Evolutionary conservation across 768 basidiomycete genomes (phyloP).

Genomic region (Leccinellum rugosiceps): DNA sequence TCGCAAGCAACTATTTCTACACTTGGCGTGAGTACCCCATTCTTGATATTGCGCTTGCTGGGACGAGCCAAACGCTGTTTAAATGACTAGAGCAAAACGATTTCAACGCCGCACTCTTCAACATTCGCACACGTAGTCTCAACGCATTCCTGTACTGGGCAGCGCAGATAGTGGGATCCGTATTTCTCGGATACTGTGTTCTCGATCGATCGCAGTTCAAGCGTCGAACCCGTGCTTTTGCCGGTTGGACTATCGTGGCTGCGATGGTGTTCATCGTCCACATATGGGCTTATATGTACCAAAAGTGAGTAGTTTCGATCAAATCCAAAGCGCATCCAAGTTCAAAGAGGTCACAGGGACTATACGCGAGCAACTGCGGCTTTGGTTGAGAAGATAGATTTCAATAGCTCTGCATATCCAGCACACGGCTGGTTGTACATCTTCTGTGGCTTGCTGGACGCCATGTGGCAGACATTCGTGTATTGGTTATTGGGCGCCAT

Average conservation of each 20-base stretch:
- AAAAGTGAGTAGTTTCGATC: slow-evolving; percentile 45
- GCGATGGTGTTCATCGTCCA: slow-evolving; percentile 66
- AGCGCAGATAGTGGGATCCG: slow-evolving; percentile 72
- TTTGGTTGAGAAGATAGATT: slow-evolving; percentile 49
- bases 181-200: slow-evolving; percentile 60
- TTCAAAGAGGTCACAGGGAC: slow-evolving; percentile 30
- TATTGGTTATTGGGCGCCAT: slow-evolving; percentile 87
- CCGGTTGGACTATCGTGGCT: slow-evolving; percentile 63
- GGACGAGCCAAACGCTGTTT: slow-evolving; percentile 7
- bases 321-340: neutral
- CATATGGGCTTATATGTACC: slow-evolving; percentile 76
- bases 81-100: slow-evolving; percentile 49
- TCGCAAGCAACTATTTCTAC: slow-evolving; percentile 83
- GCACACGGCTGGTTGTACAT: slow-evolving; percentile 62
- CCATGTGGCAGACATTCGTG: slow-evolving; percentile 83
- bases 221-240: slow-evolving; percentile 71
- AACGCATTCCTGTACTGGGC: slow-evolving; percentile 82
- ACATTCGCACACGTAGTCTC: slow-evolving; percentile 74
- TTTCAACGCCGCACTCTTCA: slow-evolving; percentile 74
- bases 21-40: slow-evolving; percentile 62
- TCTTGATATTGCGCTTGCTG: neutral
- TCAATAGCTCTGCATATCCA: slow-evolving; percentile 51
- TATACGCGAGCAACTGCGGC: slow-evolving; percentile 58
- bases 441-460: slow-evolving; percentile 71
- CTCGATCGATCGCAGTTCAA: slow-evolving; percentile 55